phyloP scores from a whole-genome alignment of 306 rosid genomes.

The Cucumis sativus region Cucumber_9930_V3 NC_026661.2:14909001-14909500 shows the following conservation, averaged over 20 bases:
- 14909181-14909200: not conserved
- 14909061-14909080: not conserved
- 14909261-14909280: not conserved
- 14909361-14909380: not conserved
- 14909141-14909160: not conserved
- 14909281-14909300: not conserved
- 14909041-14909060: not conserved
- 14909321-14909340: not conserved
- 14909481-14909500: constrained; percentile 91
- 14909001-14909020: not conserved
- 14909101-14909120: not conserved
- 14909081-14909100: not conserved
- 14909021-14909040: not conserved
- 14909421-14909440: constrained; percentile 13
- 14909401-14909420: constrained; percentile 6
- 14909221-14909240: not conserved
- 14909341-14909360: not conserved
- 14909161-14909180: not conserved
- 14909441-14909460: constrained; percentile 91
- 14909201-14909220: not conserved
- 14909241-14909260: not conserved
- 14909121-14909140: not conserved
- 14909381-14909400: not conserved
- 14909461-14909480: constrained; percentile 78
- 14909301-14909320: not conserved